Evolutionary conservation across 768 basidiomycete genomes (phyloP).

Genomic region (Suillus paluster): DNA sequence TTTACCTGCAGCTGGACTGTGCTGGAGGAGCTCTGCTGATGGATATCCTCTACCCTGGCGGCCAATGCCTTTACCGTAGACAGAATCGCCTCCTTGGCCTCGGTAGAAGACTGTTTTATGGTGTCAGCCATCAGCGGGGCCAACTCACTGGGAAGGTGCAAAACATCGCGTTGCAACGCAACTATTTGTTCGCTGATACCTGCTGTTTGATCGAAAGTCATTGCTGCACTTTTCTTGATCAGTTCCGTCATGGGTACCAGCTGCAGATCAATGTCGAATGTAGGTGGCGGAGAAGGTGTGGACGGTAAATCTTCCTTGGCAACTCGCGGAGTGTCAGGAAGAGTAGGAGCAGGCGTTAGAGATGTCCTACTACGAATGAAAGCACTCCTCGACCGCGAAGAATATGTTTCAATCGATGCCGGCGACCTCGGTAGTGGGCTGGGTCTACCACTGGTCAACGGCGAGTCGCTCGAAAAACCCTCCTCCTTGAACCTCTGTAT

Average conservation of each 20-base stretch:
- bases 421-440: not conserved
- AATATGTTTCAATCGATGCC: slow-evolving; percentile 12
- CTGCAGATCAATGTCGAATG: slow-evolving; percentile 18
- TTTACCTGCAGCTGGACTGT: slow-evolving; percentile 19
- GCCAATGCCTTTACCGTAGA: slow-evolving; percentile 13
- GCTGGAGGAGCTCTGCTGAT: slow-evolving; percentile 14
- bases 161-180: slow-evolving; percentile 35
- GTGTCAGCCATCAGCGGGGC: slow-evolving; percentile 17
- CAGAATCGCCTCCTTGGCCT: slow-evolving; percentile 4
- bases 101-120: not conserved
- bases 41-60: slow-evolving; percentile 23
- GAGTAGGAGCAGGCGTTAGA: not conserved
- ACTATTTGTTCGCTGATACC: slow-evolving; percentile 38
- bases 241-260: slow-evolving; percentile 35
- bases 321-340: not conserved
- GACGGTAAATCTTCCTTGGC: slow-evolving; percentile 23
- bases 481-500: slow-evolving; percentile 30
- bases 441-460: not conserved
- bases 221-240: slow-evolving; percentile 39
- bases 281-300: slow-evolving; percentile 15
- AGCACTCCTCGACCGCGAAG: slow-evolving; percentile 24
- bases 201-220: slow-evolving; percentile 40
- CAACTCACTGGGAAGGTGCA: slow-evolving; percentile 32
- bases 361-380: slow-evolving; percentile 16
- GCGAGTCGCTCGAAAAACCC: not conserved